These are phyloP conservation scores for Leccinum uliginosum DNA, from an alignment of 768 basidiomycete species.

Conservation along the genomic window DNA sequence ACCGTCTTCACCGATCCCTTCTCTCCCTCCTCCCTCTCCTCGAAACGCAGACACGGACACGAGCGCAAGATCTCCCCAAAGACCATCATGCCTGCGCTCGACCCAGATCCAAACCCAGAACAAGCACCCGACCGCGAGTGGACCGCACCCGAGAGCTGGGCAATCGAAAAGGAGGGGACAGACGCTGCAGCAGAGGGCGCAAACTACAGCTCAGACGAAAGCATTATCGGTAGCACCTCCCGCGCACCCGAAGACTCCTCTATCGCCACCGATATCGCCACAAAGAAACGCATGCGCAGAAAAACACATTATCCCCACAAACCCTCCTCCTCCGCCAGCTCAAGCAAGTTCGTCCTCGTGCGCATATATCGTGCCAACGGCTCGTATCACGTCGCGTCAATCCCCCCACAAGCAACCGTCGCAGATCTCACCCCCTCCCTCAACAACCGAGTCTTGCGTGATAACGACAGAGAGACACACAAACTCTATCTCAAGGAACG, in stretches of 20 bases:
- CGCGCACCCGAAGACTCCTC: constrained; percentile 14
- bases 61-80: constrained; percentile 53
- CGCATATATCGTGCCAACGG: constrained; percentile 76
- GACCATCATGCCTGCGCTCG: constrained; percentile 22
- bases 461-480: constrained; percentile 55
- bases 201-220: constrained; percentile 39
- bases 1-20: constrained; percentile 37
- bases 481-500: constrained; percentile 72
- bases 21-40: constrained; percentile 14
- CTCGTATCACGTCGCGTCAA: constrained; percentile 65
- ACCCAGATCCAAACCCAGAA: constrained; percentile 8
- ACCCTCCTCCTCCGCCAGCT: constrained; percentile 9
- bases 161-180: constrained; percentile 48
- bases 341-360: constrained; percentile 45
- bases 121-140: constrained; percentile 39
- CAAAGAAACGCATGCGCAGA: constrained; percentile 23
- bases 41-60: constrained; percentile 24
- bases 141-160: constrained; percentile 78
- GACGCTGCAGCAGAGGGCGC: constrained; percentile 34
- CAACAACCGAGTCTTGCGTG: constrained; percentile 50
- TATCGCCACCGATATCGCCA: constrained; percentile 5
- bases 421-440: constrained; percentile 59
- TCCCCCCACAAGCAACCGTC: constrained; percentile 63
- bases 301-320: constrained; percentile 22
- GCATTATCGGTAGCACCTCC: constrained; percentile 15